phyloP scores from a whole-genome alignment of 345 rosid species.

The Pistacia vera region DNA sequence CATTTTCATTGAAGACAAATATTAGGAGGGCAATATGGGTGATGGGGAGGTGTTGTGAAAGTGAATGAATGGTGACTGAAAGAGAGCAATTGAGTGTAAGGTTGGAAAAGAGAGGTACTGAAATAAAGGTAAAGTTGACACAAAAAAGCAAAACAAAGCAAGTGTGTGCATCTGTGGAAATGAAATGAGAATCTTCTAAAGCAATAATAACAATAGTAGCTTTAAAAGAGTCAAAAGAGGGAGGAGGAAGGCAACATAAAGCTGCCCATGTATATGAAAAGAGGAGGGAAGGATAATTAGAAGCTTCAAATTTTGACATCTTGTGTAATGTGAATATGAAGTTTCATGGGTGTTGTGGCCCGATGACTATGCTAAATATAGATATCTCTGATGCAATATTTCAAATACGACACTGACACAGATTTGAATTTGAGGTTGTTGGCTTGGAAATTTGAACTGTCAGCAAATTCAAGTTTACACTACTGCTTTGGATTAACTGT shows the following conservation, averaged over 20 bases:
- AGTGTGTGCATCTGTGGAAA: not conserved
- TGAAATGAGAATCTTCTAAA: slow-evolving; percentile 33
- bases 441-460: not conserved
- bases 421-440: slow-evolving; percentile 11
- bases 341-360: slow-evolving; percentile 14
- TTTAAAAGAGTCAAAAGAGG: slow-evolving; percentile 17
- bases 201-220: not conserved
- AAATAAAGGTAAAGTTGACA: not conserved
- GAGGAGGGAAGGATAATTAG: not conserved
- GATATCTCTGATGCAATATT: not conserved
- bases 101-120: slow-evolving; percentile 6
- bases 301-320: slow-evolving; percentile 13
- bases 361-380: not conserved
- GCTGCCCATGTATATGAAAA: slow-evolving; percentile 5
- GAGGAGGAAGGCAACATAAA: not conserved
- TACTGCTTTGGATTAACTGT: not conserved
- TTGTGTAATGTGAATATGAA: not conserved
- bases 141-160: not conserved
- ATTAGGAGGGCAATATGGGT: not conserved
- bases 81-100: not conserved
- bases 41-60: not conserved
- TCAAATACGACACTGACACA: not conserved
- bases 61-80: not conserved
- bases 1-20: not conserved
- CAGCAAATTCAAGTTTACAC: not conserved